Percentiles rank a stretch among this genome's conserved stretches.
Evolutionary conservation across 331 rosid species (phyloP).

Genomic region (Quercus lobata): DNA sequence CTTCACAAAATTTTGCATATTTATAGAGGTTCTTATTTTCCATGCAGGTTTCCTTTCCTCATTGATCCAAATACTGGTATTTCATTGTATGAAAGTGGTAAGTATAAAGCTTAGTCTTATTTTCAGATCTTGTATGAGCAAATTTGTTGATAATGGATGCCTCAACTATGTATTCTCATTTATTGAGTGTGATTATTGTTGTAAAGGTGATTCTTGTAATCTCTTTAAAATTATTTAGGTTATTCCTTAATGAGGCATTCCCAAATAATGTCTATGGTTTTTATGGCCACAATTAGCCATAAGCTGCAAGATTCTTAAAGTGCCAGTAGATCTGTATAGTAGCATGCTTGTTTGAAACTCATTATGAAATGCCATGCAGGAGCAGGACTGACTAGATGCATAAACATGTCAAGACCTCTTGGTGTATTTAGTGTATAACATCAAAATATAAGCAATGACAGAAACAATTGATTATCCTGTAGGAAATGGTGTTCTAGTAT

Average conservation of each 20-base stretch:
- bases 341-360: neutral
- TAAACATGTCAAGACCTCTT: neutral
- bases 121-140: neutral
- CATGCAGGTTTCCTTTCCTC: constrained; percentile 90
- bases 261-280: neutral
- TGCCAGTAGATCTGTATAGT: neutral
- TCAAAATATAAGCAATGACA: neutral
- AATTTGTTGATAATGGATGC: neutral
- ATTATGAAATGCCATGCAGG: neutral
- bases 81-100: constrained; percentile 88
- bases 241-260: neutral
- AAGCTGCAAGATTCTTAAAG: neutral
- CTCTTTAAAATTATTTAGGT: neutral
- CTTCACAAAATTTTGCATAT: neutral
- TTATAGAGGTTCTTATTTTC: neutral
- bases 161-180: neutral
- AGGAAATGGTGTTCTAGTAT: neutral
- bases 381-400: neutral
- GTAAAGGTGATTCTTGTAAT: neutral
- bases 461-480: neutral
- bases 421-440: neutral
- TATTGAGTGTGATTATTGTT: neutral
- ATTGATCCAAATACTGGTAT: constrained; percentile 57
- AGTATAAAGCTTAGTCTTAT: constrained; percentile 17
- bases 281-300: neutral